These are phyloP conservation scores for Mariannaea elegans DNA, from an alignment of 2,329 filamentous ascomycete genomes.

Conservation along the genomic window DNA sequence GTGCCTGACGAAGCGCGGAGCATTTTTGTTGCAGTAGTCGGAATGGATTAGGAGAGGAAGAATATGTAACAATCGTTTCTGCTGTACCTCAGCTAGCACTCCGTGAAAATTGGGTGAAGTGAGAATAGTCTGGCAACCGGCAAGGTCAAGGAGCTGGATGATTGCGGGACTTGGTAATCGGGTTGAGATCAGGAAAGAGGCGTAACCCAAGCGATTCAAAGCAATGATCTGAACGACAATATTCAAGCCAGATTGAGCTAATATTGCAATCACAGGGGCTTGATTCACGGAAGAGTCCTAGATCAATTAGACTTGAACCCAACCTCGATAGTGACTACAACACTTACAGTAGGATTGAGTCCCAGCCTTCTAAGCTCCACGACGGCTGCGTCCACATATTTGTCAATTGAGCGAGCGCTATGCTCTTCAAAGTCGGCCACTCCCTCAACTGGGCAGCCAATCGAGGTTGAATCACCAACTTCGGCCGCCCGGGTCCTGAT, in stretches of 20 bases:
- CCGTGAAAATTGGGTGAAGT: conserved; percentile 30
- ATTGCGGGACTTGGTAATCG: conserved; percentile 31
- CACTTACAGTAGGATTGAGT: conserved; percentile 27
- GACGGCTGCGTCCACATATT: conserved; percentile 35
- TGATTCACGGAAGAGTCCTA: conserved; percentile 25
- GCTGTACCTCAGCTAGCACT: conserved; percentile 25
- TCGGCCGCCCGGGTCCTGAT: conserved; percentile 27
- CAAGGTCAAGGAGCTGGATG: conserved; percentile 24
- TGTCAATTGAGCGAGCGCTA: conserved; percentile 29
- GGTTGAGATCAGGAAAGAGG: conserved; percentile 35
- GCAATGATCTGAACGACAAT: conserved; percentile 32
- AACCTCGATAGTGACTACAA: accelerated
- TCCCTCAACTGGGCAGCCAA: conserved; percentile 24
- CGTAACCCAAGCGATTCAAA: conserved; percentile 31
- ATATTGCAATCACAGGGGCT: conserved; percentile 33
- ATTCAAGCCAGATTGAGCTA: conserved; percentile 32
- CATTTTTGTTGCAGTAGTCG: conserved; percentile 19
- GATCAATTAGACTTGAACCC: not conserved
- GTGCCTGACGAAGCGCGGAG: conserved; percentile 27
- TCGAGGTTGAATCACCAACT: conserved; percentile 17
- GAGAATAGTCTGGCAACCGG: conserved; percentile 24
- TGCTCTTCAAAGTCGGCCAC: conserved; percentile 34
- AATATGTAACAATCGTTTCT: conserved; percentile 21
- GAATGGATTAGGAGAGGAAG: conserved; percentile 20
- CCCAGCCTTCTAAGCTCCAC: conserved; percentile 23